A percentile compares a stretch with the other conserved stretches of the same genome.
Evolutionary conservation across 176 grass and related monocot species (phyloP).

Genomic region (barley (Hordeum vulgare)): MorexV3_pseudomolecules_assembly NC_058522.1:370315629-370316128

Average conservation of each 20-base stretch:
- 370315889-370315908: neutral
- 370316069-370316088: neutral
- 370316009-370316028: neutral
- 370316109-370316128: neutral
- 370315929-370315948: neutral
- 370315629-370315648: neutral
- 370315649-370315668: neutral
- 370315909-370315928: neutral
- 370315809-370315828: neutral
- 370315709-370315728: slow-evolving; percentile 50
- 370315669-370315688: neutral
- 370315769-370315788: slow-evolving; percentile 67
- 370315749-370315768: slow-evolving; percentile 39
- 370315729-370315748: slow-evolving; percentile 46
- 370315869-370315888: neutral
- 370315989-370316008: neutral
- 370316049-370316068: neutral
- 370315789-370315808: slow-evolving; percentile 37
- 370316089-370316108: neutral
- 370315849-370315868: too few species aligned
- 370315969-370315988: neutral
- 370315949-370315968: neutral
- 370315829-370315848: too few species aligned
- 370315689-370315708: slow-evolving; percentile 50
- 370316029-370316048: neutral